A percentile compares a stretch with the other conserved stretches of the same genome.
Conservation (phyloP, 1,139 yeast genomes). For the Suhomyces bribrorum region DNA sequence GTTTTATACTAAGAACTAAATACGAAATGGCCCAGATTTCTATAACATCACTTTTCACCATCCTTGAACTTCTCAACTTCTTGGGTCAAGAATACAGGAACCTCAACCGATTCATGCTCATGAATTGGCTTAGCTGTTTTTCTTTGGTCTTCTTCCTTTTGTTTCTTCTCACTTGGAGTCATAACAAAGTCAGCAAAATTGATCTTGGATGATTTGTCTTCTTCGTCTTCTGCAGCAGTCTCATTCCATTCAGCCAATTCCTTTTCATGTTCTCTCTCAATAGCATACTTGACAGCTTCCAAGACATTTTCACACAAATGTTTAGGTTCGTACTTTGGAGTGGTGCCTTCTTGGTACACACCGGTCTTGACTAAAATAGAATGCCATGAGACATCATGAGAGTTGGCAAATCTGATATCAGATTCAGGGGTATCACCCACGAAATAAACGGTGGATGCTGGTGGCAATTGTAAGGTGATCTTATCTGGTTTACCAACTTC, state of each 20-base stretch:
- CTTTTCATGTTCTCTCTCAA: constrained; percentile 72
- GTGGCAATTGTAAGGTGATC: constrained; percentile 64
- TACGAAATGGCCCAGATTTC: neutral
- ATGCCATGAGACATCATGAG: constrained; percentile 82
- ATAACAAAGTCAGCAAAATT: constrained; percentile 50
- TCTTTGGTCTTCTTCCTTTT: constrained; percentile 12
- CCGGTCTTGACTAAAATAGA: constrained; percentile 86
- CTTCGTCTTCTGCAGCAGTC: constrained; percentile 39
- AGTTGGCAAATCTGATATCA: constrained; percentile 83
- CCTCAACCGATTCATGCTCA: constrained; percentile 46
- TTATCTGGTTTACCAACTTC: constrained; percentile 35
- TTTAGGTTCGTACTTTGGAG: constrained; percentile 77
- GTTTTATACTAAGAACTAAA: neutral
- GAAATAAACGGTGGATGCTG: constrained; percentile 82
- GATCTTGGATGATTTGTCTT: constrained; percentile 36
- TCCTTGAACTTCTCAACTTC: constrained; percentile 43
- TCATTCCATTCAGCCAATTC: constrained; percentile 76
- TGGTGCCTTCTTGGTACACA: constrained; percentile 78
- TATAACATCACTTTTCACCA: constrained; percentile 18
- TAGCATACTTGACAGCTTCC: constrained; percentile 80
- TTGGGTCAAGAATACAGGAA: constrained; percentile 43
- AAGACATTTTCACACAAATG: constrained; percentile 70
- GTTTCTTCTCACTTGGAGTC: constrained; percentile 45
- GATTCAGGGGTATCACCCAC: constrained; percentile 94
- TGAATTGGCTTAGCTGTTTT: constrained; percentile 13